Base-by-base conservation (phyloP, 1,284 basidiomycete species). In the Xerocomus alliaceus region DNA sequence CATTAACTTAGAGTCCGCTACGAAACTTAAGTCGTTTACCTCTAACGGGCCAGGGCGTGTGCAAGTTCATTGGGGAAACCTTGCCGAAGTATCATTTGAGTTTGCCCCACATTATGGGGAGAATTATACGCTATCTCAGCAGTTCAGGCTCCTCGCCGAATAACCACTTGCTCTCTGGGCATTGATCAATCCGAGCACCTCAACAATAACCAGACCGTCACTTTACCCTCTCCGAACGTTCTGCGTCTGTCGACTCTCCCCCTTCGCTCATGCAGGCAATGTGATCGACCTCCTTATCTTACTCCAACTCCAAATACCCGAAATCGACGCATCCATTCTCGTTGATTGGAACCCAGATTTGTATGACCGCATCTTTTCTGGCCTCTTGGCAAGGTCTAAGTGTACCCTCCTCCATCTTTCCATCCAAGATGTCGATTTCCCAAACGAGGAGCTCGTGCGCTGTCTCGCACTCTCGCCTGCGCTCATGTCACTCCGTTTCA, bases 371-470 rank as follows among this genome's bases (percentile, higher is more conserved):
- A 35, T 37, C 15, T 71, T 72, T 55, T 72, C 60, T 11, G 12
- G 35, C 22, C 69, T 71, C 24, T 46, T 72, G 55, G 15, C 15
- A 26, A 61, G 68, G 17, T 70, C 68, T 0, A 12, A 15, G 24
- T 62, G 66, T 34, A 13, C 26, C 5, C 69, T 72, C 31, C 59
- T 32, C 34, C 50, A 31, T 11, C 56, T 69, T 7, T 69, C 66
- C 24, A 62, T 72, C 31, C 56, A 47, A 39, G 65, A 72, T 8
- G 54, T 73, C 13, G 32, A 61, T 29, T 65, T 71, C 46, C 54
- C 67, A 26, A 66, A 59, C 41, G 42, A 61, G 7, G 70, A 72
- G n/a, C 37, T 73, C 17, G 4, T 70, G 32, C 71, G 59, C 6
- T 71, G 69, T 51, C 67, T 70, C n/a, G 52, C 50, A 17, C 41